A percentile compares a stretch with the other conserved stretches of the same genome.
Evolutionary conservation across 116 monocot genomes (phyloP).

Genomic region (Cymodocea nodosa): DNA sequence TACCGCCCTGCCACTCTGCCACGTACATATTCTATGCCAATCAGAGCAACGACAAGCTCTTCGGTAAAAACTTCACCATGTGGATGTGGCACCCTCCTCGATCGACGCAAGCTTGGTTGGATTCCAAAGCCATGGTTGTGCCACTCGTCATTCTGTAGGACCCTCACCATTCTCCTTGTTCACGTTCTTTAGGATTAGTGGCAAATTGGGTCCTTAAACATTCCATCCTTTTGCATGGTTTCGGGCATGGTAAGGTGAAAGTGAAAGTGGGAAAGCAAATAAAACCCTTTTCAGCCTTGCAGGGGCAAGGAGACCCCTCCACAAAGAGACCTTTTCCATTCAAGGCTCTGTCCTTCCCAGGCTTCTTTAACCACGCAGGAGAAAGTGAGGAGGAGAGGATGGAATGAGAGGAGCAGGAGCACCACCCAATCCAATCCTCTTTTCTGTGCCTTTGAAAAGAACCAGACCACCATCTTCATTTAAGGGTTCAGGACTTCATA

Average conservation of each 20-base stretch:
- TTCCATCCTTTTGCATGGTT: not conserved
- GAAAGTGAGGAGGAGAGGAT: not conserved
- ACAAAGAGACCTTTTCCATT: constrained; percentile 22
- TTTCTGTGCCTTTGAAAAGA: constrained; percentile 2
- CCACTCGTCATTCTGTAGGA: constrained; percentile 2
- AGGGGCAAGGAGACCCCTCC: constrained; percentile 1
- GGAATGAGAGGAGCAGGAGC: constrained; percentile 7
- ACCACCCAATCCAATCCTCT: constrained; percentile 5
- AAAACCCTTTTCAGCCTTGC: constrained; percentile 14
- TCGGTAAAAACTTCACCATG: not conserved
- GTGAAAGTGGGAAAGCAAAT: constrained; percentile 11
- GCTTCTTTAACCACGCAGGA: constrained; percentile 13
- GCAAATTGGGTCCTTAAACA: constrained; percentile 3
- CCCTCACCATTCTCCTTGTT: not conserved
- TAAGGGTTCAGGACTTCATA: not conserved
- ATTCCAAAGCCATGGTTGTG: constrained; percentile 1
- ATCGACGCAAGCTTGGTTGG: not conserved
- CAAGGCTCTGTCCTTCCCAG: constrained; percentile 10
- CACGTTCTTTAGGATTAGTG: not conserved
- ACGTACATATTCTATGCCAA: constrained; percentile 3
- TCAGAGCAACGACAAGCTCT: constrained; percentile 5
- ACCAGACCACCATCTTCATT: constrained; percentile 4
- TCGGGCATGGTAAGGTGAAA: not conserved
- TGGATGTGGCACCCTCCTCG: not conserved
- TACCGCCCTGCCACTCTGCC: not conserved